Conservation (phyloP, 2,329 filamentous ascomycete genomes). For the Penicillium sp. region DNA sequence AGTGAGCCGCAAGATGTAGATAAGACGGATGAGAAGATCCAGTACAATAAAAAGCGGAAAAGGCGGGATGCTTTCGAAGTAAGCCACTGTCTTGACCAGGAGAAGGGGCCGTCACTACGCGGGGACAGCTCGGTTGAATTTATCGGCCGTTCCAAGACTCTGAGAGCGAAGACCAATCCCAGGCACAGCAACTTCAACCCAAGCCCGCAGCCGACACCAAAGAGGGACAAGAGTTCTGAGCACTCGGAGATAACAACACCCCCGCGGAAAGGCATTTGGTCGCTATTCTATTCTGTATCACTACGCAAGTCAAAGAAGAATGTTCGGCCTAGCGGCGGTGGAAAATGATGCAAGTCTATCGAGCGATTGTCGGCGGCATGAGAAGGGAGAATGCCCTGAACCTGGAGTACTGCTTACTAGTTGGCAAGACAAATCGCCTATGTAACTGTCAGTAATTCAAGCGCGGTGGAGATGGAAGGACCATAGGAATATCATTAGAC, state of each 20-base stretch:
- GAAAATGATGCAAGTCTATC: conserved; percentile 21
- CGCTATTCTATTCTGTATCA: conserved; percentile 29
- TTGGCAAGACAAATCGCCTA: background rate
- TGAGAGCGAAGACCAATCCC: conserved; percentile 12
- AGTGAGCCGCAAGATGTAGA: conserved; percentile 1
- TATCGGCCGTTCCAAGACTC: conserved; percentile 19
- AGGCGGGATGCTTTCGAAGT: conserved; percentile 6
- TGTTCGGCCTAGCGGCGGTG: conserved; percentile 21
- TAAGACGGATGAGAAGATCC: conserved; percentile 1
- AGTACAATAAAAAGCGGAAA: background rate
- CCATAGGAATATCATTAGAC: conserved; percentile 16
- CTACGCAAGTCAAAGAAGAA: conserved; percentile 21
- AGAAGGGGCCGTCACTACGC: conserved; percentile 6
- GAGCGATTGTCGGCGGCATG: conserved; percentile 11
- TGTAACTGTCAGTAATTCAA: conserved; percentile 20
- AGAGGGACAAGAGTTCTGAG: conserved; percentile 12
- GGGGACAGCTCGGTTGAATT: conserved; percentile 9
- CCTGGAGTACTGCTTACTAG: background rate
- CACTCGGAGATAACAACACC: background rate
- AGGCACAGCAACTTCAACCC: conserved; percentile 7
- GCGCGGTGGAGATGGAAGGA: conserved; percentile 3
- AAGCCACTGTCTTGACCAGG: conserved; percentile 10
- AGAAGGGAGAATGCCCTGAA: conserved; percentile 8
- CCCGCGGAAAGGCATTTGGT: conserved; percentile 22
- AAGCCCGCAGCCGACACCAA: background rate